Base-by-base conservation (phyloP, 1,284 basidiomycete species). In the Ceratobasidium sp. region DNA sequence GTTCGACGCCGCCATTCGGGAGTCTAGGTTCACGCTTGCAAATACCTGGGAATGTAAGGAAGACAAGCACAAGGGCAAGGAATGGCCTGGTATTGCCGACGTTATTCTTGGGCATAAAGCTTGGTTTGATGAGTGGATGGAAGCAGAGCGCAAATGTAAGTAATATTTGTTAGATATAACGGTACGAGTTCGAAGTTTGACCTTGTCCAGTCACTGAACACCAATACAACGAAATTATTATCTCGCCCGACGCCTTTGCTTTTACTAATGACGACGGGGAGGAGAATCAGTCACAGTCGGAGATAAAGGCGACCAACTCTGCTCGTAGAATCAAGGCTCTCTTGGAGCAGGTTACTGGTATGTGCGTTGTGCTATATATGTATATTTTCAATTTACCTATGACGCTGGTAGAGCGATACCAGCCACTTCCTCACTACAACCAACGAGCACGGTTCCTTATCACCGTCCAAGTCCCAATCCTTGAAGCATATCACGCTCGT, bases 51-150 rank as follows among this genome's bases (percentile, higher is more conserved):
- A 75, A 6, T 51, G 77, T 72, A 40, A 78, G 78, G 14, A 75
- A 77, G 70, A 38, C 73, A 75, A n/a, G 51, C 69, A 60, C 9
- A 75, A 77, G 18, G 58, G 25, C 16, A 23, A 81, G 18, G 79
- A 85, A 38, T 93, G 89, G 90, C 84, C 88, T 72, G 95, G 95
- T 0, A 82, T 94, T 33, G 90, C 91, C 72, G 90, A 92, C 30
- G 85, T 92, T 9, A 88, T 99, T 5, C 84, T 99, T 0, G 91
- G 88, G 8, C 88, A 91, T 75, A 84, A 88, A 56, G 89, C 91
- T 61, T 98, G 95, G 94, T 98, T 97, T 79, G 87, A 90, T 59
- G 84, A 87, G 2, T 99, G 96, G 96, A 81, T 98, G 38, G 86
- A 88, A 42, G 94, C 91, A 36, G 95, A 98, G 80, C 87, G 88